phyloP scores from a whole-genome alignment of 495 filamentous ascomycete genomes.

The Aspergillus leporis region DNA sequence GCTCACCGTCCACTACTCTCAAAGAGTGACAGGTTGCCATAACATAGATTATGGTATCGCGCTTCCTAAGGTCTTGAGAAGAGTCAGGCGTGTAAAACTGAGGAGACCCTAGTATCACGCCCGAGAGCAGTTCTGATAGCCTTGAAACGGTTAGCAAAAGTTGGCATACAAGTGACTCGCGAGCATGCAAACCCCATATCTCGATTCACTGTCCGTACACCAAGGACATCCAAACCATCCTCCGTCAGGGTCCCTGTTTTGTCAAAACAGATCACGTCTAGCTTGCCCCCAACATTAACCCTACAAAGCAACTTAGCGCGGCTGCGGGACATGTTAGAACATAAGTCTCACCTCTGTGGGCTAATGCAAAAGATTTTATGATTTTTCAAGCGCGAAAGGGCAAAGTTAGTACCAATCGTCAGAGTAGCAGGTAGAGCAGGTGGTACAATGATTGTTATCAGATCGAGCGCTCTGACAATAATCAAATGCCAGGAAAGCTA shows the following conservation, averaged over 20 bases:
- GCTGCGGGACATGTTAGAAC: background rate
- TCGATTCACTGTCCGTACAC: slow-evolving; percentile 73
- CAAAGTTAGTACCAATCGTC: slow-evolving; percentile 96
- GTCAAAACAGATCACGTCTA: slow-evolving; percentile 97
- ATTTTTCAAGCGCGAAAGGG: slow-evolving; percentile 77
- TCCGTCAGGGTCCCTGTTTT: slow-evolving; percentile 98
- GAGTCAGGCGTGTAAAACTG: slow-evolving; percentile 51
- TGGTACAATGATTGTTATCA: slow-evolving; percentile 98
- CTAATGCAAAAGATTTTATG: slow-evolving; percentile 97
- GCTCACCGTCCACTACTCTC: slow-evolving; percentile 78
- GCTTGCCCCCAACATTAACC: slow-evolving; percentile 93
- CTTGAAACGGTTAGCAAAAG: slow-evolving; percentile 31
- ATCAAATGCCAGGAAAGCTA: slow-evolving; percentile 84
- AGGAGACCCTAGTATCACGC: slow-evolving; percentile 56
- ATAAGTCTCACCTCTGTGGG: slow-evolving; percentile 65
- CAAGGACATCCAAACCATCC: slow-evolving; percentile 94
- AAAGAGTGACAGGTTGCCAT: slow-evolving; percentile 99
- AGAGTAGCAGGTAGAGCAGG: slow-evolving; percentile 96
- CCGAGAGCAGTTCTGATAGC: slow-evolving; percentile 62
- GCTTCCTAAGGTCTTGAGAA: slow-evolving; percentile 59
- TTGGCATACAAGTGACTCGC: background rate
- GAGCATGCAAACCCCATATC: slow-evolving; percentile 43
- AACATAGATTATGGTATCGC: slow-evolving; percentile 76
- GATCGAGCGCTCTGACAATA: slow-evolving; percentile 84
- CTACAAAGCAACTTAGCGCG: slow-evolving; percentile 31